These are phyloP conservation scores for Penicillium aurantiogriseum DNA, from an alignment of 2,329 filamentous ascomycete genomes.

Conservation along the genomic window DNA sequence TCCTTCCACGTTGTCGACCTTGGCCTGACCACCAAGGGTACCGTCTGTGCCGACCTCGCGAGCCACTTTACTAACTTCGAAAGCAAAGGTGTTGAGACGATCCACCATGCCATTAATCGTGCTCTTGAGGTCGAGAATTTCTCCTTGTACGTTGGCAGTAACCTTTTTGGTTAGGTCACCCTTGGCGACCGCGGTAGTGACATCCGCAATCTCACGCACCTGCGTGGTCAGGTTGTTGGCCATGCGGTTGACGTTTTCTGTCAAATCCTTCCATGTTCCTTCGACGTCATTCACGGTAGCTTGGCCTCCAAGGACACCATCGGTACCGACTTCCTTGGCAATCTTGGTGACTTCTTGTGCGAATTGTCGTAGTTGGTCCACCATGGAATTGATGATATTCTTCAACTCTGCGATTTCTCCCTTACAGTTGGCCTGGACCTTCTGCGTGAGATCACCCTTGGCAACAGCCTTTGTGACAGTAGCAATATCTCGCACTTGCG, in stretches of 20 bases:
- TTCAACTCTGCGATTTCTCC: constrained; percentile 94
- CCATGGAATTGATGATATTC: constrained; percentile 98
- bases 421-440: constrained; percentile 88
- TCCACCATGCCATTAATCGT: constrained; percentile 74
- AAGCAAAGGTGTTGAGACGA: constrained; percentile 61
- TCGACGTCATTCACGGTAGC: constrained; percentile 95
- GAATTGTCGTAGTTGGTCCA: constrained; percentile 95
- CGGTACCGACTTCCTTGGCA: constrained; percentile 92
- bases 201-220: constrained; percentile 94
- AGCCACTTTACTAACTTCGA: constrained; percentile 65
- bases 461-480: constrained; percentile 68
- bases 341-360: constrained; percentile 96
- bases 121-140: constrained; percentile 92
- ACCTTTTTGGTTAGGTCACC: constrained; percentile 97
- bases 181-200: constrained; percentile 91
- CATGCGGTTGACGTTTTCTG: constrained; percentile 96
- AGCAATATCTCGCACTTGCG: constrained; percentile 92
- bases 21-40: constrained; percentile 62
- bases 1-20: constrained; percentile 64
- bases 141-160: constrained; percentile 85
- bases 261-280: constrained; percentile 95
- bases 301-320: constrained; percentile 90
- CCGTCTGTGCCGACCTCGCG: constrained; percentile 65
- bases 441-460: constrained; percentile 89
- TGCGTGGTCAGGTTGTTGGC: constrained; percentile 97